These are phyloP conservation scores for Keithomyces neogunnii DNA, from an alignment of 2,329 filamentous ascomycete species.

Conservation along the genomic window DNA sequence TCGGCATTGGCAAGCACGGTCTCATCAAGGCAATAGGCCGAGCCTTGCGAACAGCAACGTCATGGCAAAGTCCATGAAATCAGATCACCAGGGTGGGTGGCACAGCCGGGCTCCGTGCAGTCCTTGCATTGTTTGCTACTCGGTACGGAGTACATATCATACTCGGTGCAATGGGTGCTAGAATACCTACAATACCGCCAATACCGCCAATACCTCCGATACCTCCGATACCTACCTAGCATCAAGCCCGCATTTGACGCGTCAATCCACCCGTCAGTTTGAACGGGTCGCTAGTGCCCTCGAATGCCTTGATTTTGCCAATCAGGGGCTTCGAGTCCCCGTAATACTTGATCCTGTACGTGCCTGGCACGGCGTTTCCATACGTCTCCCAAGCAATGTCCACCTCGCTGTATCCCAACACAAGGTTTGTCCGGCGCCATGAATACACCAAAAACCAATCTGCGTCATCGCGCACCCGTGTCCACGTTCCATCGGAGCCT, in stretches of 20 bases:
- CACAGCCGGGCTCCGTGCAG: too few relatives aligned
- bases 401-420: slow-evolving; percentile 71
- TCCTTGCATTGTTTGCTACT: too few relatives aligned
- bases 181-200: neutral
- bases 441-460: slow-evolving; percentile 80
- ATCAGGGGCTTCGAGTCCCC: slow-evolving; percentile 61
- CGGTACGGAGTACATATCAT: too few relatives aligned
- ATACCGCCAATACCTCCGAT: too few relatives aligned
- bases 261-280: slow-evolving; percentile 5
- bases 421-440: slow-evolving; percentile 64
- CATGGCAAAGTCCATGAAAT: too few relatives aligned
- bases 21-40: too few relatives aligned
- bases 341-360: slow-evolving; percentile 74
- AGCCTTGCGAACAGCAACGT: too few relatives aligned
- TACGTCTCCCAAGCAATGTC: slow-evolving; percentile 65
- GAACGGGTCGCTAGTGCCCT: slow-evolving; percentile 14
- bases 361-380: slow-evolving; percentile 46
- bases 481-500: slow-evolving; percentile 45
- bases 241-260: neutral
- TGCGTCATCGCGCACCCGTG: slow-evolving; percentile 57
- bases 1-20: too few relatives aligned
- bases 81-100: too few relatives aligned
- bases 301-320: slow-evolving; percentile 31
- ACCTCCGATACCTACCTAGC: neutral
- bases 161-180: neutral